phyloP scores from a whole-genome alignment of 495 filamentous ascomycete genomes.

The Aspergillus panamensis region DNA sequence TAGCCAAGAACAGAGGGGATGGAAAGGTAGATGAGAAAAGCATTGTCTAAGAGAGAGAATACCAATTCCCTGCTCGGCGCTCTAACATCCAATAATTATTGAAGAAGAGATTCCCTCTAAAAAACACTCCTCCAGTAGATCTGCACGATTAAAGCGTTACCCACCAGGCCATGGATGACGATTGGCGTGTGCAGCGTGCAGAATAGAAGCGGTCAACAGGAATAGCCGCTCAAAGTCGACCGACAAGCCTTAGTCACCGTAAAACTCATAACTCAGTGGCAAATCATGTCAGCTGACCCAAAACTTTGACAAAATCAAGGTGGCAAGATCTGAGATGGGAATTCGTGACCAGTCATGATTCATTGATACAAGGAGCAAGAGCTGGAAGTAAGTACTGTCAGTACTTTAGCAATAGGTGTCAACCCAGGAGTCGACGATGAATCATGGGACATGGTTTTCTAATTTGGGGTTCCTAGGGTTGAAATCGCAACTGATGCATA shows the following conservation, averaged over 20 bases:
- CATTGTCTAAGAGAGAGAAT: slow-evolving; percentile 11
- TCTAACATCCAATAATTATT: not conserved
- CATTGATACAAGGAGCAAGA: slow-evolving; percentile 1
- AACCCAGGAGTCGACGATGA: no score
- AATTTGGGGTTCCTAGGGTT: no score
- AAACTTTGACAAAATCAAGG: not conserved
- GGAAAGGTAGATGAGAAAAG: slow-evolving; percentile 17
- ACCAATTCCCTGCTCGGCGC: not conserved
- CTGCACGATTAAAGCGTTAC: not conserved
- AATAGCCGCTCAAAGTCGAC: not conserved
- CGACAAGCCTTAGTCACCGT: not conserved
- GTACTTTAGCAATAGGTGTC: no score
- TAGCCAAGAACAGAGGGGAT: slow-evolving; percentile 10
- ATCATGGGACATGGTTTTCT: no score
- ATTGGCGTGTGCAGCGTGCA: not conserved
- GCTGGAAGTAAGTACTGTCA: no score
- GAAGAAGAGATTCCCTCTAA: not conserved
- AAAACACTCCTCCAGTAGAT: not conserved
- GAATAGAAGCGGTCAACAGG: slow-evolving; percentile 9
- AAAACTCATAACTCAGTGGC: slow-evolving; percentile 1
- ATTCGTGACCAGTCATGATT: not conserved
- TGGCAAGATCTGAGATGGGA: slow-evolving; percentile 2
- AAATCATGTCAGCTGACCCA: slow-evolving; percentile 17
- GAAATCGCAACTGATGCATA: no score
- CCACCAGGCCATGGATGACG: not conserved